Conservation (phyloP, 1,284 basidiomycete genomes). For the Phylloporus gajari region DNA sequence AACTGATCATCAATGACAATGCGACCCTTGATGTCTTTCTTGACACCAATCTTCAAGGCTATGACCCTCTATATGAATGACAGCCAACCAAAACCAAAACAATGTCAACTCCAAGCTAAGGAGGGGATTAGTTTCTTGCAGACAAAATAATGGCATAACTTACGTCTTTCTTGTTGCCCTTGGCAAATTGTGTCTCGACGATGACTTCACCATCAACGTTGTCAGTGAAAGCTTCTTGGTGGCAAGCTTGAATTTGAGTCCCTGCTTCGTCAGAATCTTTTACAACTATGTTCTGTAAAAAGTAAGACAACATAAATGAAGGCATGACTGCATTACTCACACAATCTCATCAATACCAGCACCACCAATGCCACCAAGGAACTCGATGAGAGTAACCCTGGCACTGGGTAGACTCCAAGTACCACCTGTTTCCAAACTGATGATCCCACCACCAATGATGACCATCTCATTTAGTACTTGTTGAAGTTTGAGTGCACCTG, state of each 20-base stretch:
- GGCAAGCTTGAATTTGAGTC: slow-evolving; percentile 97
- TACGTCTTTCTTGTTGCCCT: slow-evolving; percentile 91
- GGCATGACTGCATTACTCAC: slow-evolving; percentile 56
- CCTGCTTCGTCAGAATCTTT: slow-evolving; percentile 89
- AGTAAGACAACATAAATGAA: slow-evolving; percentile 4
- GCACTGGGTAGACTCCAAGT: slow-evolving; percentile 97
- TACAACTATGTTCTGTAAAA: slow-evolving; percentile 90
- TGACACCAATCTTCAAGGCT: slow-evolving; percentile 93
- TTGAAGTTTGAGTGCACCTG: slow-evolving; percentile 89
- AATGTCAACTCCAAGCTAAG: slow-evolving; percentile 92
- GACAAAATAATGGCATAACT: slow-evolving; percentile 32
- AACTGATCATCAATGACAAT: slow-evolving; percentile 96
- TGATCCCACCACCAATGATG: slow-evolving; percentile 98
- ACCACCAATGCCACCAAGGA: slow-evolving; percentile 91
- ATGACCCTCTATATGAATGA: slow-evolving; percentile 80
- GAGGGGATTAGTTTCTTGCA: slow-evolving; percentile 5
- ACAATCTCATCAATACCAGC: slow-evolving; percentile 94
- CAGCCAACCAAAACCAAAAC: slow-evolving; percentile 96
- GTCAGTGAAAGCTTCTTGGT: slow-evolving; percentile 94
- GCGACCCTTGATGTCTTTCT: slow-evolving; percentile 91
- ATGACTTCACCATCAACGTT: slow-evolving; percentile 87
- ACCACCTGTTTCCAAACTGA: slow-evolving; percentile 96
- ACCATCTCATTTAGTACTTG: slow-evolving; percentile 95
- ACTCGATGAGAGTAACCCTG: slow-evolving; percentile 97
- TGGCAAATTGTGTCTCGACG: slow-evolving; percentile 90